A percentile compares a stretch with the other conserved stretches of the same genome.
Evolutionary conservation across 192 early-diverging fungal genomes (phyloP).

Genomic region (Umbelopsis isabellina): DNA sequence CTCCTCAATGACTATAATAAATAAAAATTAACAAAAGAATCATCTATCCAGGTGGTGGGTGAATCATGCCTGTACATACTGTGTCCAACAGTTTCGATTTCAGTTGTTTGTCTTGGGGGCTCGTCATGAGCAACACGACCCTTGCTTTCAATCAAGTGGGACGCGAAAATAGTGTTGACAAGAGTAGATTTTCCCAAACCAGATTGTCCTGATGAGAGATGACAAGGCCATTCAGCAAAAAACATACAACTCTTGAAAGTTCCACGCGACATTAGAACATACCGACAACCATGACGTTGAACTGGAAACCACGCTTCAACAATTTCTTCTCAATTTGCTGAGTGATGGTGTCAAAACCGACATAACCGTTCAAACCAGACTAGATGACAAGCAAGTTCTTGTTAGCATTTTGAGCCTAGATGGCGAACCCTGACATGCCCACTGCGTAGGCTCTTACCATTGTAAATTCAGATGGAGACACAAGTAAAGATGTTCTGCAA

Average conservation of each 20-base stretch:
- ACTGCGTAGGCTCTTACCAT: not conserved
- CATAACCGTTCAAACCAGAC: conserved; percentile 83
- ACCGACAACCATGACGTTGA: conserved; percentile 98
- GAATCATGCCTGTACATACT: conserved; percentile 48
- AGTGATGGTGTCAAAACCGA: conserved; percentile 98
- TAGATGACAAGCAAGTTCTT: conserved; percentile 22
- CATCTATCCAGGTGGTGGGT: not conserved
- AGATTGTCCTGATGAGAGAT: conserved; percentile 74
- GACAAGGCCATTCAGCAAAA: not conserved
- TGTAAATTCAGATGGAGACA: conserved; percentile 18
- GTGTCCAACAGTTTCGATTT: conserved; percentile 91
- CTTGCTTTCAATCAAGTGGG: conserved; percentile 94
- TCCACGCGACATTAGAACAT: conserved; percentile 34
- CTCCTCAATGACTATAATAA: conserved; percentile 83
- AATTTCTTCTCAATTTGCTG: conserved; percentile 98
- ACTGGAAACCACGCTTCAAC: conserved; percentile 95
- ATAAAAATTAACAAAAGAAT: not conserved
- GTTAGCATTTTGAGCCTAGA: too few species aligned
- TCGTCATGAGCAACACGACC: conserved; percentile 82
- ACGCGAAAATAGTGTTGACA: conserved; percentile 97
- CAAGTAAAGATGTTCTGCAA: conserved; percentile 21
- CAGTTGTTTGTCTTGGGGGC: conserved; percentile 88
- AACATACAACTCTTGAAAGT: not conserved
- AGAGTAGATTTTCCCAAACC: conserved; percentile 98
- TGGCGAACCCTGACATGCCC: too few species aligned